Conservation (phyloP, 495 filamentous ascomycete species). For the Rhizodiscina lignyota region DNA sequence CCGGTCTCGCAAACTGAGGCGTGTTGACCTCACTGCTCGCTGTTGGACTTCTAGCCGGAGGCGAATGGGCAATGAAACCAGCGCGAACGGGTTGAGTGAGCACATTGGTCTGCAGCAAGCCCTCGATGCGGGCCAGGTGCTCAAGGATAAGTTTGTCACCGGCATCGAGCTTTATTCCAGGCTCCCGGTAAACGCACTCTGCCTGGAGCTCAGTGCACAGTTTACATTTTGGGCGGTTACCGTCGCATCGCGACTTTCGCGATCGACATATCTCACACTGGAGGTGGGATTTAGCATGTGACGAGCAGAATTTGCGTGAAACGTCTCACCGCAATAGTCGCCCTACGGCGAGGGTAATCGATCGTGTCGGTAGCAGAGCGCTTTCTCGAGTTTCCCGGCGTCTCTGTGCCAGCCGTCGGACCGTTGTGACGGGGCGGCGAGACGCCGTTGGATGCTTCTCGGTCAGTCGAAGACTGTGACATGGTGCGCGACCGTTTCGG, state of each 20-base stretch:
- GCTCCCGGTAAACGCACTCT: slow-evolving; percentile 71
- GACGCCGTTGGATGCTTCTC: slow-evolving; percentile 11
- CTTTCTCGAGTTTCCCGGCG: slow-evolving; percentile 9
- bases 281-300: not conserved
- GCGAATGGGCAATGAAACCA: no score
- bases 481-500: slow-evolving; percentile 13
- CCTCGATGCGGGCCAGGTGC: slow-evolving; percentile 58
- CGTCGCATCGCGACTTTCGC: slow-evolving; percentile 69
- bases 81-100: slow-evolving; percentile 26
- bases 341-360: slow-evolving; percentile 22
- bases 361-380: slow-evolving; percentile 17
- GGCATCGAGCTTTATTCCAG: slow-evolving; percentile 73
- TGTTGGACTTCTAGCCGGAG: slow-evolving; percentile 38
- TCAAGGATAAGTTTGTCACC: slow-evolving; percentile 75
- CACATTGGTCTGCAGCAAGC: slow-evolving; percentile 51
- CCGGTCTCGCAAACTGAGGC: slow-evolving; percentile 10
- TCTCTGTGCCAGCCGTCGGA: slow-evolving; percentile 1
- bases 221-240: slow-evolving; percentile 67
- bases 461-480: slow-evolving; percentile 17
- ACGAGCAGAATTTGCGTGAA: not conserved
- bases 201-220: slow-evolving; percentile 68
- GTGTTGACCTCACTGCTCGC: slow-evolving; percentile 37
- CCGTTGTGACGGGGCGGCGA: slow-evolving; percentile 2
- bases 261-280: slow-evolving; percentile 76
- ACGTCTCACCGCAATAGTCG: slow-evolving; percentile 19